phyloP scores from a whole-genome alignment of 2,329 filamentous ascomycete genomes.

The Pseudopithomyces chartarum region DNA sequence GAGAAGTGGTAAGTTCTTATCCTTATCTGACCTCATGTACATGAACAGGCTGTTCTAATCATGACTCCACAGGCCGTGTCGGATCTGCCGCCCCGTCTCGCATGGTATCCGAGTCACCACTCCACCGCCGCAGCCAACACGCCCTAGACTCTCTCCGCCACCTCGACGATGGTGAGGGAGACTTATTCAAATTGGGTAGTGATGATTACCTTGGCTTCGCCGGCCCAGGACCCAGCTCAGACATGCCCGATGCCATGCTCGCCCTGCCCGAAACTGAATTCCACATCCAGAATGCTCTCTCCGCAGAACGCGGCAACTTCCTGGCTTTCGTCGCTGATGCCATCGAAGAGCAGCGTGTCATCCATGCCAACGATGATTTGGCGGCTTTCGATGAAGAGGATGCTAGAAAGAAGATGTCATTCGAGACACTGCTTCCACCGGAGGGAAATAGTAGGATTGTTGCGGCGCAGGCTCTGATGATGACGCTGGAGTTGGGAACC shows the following conservation, averaged over 20 bases:
- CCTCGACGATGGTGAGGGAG: conserved; percentile 38
- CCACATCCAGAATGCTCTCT: conserved; percentile 59
- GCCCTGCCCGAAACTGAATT: conserved; percentile 32
- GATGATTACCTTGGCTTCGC: conserved; percentile 24
- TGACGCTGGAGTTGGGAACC: conserved; percentile 52
- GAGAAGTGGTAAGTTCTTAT: conserved; percentile 36
- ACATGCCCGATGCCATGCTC: conserved; percentile 12
- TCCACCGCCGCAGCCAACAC: conserved; percentile 56
- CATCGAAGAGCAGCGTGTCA: conserved; percentile 44
- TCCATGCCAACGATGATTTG: conserved; percentile 12
- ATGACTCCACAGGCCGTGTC: conserved; percentile 33
- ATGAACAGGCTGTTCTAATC: not conserved
- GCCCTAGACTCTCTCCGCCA: conserved; percentile 33
- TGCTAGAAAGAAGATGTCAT: conserved; percentile 57
- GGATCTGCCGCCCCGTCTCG: conserved; percentile 48
- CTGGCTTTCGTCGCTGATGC: conserved; percentile 61
- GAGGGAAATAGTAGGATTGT: conserved; percentile 59
- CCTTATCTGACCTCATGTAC: too few species aligned
- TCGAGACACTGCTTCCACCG: conserved; percentile 71
- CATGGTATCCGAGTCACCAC: conserved; percentile 64
- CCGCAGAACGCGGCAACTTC: conserved; percentile 67
- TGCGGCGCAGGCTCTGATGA: conserved; percentile 61
- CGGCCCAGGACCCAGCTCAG: conserved; percentile 24
- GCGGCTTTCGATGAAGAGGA: conserved; percentile 38
- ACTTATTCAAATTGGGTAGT: conserved; percentile 25